Percentiles rank a stretch among this genome's conserved stretches.
Conservation (phyloP, 2,329 filamentous ascomycete species). For the Colletotrichum musae region DNA sequence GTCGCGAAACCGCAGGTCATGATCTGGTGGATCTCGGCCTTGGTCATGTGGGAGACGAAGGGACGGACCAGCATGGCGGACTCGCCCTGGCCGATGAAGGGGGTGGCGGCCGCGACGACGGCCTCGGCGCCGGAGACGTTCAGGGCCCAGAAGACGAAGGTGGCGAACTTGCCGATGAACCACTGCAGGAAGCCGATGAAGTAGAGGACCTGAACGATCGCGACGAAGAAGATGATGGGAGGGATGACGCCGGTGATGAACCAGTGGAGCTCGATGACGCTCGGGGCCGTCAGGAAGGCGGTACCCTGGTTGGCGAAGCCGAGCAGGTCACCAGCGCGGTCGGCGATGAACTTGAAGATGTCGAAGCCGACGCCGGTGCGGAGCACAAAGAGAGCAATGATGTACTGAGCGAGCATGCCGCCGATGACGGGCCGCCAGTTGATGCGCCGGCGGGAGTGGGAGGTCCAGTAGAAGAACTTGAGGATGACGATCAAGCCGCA, state of each 20-base stretch:
- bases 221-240: constrained; percentile 96
- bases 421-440: constrained; percentile 88
- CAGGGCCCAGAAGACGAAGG: constrained; percentile 93
- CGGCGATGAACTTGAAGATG: constrained; percentile 91
- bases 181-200: constrained; percentile 87
- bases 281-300: constrained; percentile 74
- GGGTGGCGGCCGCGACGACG: constrained; percentile 92
- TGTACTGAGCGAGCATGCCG: constrained; percentile 89
- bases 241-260: constrained; percentile 88
- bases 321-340: constrained; percentile 80
- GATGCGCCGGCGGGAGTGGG: constrained; percentile 74
- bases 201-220: constrained; percentile 89
- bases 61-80: constrained; percentile 93
- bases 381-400: constrained; percentile 90
- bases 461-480: constrained; percentile 76
- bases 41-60: constrained; percentile 87
- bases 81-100: constrained; percentile 95
- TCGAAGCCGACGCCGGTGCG: constrained; percentile 86
- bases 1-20: constrained; percentile 95
- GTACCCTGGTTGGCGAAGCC: constrained; percentile 83
- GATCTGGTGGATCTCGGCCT: constrained; percentile 91
- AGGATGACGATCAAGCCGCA: constrained; percentile 84
- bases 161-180: constrained; percentile 89
- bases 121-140: constrained; percentile 91
- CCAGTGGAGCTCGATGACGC: constrained; percentile 64